A percentile compares a stretch with the other conserved stretches of the same genome.
Conservation (phyloP, 1,139 yeast genomes). For the Suhomyces coccinellae region DNA sequence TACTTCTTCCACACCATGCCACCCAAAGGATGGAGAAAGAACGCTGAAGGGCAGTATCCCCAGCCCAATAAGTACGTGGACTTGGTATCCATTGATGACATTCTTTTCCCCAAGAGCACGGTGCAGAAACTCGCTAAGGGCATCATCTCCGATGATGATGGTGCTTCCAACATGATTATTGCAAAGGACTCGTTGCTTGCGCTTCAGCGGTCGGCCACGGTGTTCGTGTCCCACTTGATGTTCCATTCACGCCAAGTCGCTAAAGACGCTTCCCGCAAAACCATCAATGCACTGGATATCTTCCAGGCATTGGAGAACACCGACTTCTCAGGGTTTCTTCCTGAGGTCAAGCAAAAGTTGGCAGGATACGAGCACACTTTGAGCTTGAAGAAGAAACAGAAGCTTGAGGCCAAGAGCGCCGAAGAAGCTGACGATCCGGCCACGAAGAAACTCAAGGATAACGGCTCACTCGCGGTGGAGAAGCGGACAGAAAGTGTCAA, state of each 20-base stretch:
- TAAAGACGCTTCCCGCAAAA: slow-evolving; percentile 54
- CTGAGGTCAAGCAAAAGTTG: slow-evolving; percentile 52
- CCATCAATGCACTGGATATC: slow-evolving; percentile 66
- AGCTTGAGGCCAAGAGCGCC: slow-evolving; percentile 14
- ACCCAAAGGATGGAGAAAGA: slow-evolving; percentile 82
- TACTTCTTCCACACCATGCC: slow-evolving; percentile 49
- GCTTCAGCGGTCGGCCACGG: slow-evolving; percentile 69
- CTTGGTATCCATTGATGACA: slow-evolving; percentile 62
- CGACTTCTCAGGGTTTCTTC: slow-evolving; percentile 55
- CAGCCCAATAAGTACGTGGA: slow-evolving; percentile 56
- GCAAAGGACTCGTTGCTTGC: slow-evolving; percentile 70
- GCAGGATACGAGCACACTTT: slow-evolving; percentile 43
- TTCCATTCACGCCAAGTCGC: slow-evolving; percentile 61
- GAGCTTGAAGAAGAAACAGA: slow-evolving; percentile 40
- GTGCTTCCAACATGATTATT: slow-evolving; percentile 37
- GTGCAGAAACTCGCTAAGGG: slow-evolving; percentile 58
- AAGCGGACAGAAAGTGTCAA: slow-evolving; percentile 27
- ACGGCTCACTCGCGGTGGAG: slow-evolving; percentile 24
- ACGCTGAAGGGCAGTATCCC: slow-evolving; percentile 65
- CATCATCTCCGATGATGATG: slow-evolving; percentile 25
- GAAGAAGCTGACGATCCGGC: slow-evolving; percentile 6
- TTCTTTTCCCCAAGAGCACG: slow-evolving; percentile 66
- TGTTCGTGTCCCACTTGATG: slow-evolving; percentile 67
- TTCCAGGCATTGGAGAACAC: slow-evolving; percentile 56
- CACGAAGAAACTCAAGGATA: slow-evolving; percentile 21